Evolutionary conservation across 2,329 filamentous ascomycete species (phyloP).

Genomic region (Dothideomycetes sp.): DNA sequence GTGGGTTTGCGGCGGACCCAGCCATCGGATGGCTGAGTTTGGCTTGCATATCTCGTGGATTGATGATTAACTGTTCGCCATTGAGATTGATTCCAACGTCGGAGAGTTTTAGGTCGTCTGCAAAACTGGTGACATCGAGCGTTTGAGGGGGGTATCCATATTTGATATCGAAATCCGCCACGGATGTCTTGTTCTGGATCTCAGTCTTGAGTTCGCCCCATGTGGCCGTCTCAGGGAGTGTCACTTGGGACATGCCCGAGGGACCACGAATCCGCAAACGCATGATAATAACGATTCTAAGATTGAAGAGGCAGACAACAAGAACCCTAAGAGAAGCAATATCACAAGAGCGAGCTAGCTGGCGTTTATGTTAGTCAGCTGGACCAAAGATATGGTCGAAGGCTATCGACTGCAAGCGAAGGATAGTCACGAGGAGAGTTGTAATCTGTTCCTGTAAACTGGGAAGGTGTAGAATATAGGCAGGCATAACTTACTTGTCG

Average conservation of each 20-base stretch:
- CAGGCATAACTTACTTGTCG: too few species aligned
- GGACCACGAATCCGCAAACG: slow-evolving; percentile 67
- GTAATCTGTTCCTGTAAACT: too few species aligned
- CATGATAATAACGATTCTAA: slow-evolving; percentile 37
- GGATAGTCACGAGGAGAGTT: too few species aligned
- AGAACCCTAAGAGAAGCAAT: too few species aligned
- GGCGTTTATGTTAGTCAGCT: too few species aligned
- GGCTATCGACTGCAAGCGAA: too few species aligned
- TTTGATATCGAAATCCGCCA: slow-evolving; percentile 63
- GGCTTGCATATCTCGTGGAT: slow-evolving; percentile 30
- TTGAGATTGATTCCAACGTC: slow-evolving; percentile 52
- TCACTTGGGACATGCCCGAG: slow-evolving; percentile 58
- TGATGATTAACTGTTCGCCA: slow-evolving; percentile 59
- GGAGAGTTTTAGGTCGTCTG: slow-evolving; percentile 37
- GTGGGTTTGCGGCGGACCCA: slow-evolving; percentile 12
- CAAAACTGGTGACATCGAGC: slow-evolving; percentile 48
- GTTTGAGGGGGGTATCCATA: slow-evolving; percentile 72
- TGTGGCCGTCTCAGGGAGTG: slow-evolving; percentile 56
- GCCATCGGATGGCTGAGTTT: slow-evolving; percentile 21
- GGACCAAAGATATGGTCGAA: too few species aligned
- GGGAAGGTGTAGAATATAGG: too few species aligned
- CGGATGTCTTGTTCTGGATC: slow-evolving; percentile 53
- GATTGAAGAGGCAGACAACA: not conserved
- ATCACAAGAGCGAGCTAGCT: too few species aligned
- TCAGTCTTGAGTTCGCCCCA: slow-evolving; percentile 49